Base-by-base conservation (phyloP, 2,329 filamentous ascomycete genomes). In the Capronia epimyces region DNA sequence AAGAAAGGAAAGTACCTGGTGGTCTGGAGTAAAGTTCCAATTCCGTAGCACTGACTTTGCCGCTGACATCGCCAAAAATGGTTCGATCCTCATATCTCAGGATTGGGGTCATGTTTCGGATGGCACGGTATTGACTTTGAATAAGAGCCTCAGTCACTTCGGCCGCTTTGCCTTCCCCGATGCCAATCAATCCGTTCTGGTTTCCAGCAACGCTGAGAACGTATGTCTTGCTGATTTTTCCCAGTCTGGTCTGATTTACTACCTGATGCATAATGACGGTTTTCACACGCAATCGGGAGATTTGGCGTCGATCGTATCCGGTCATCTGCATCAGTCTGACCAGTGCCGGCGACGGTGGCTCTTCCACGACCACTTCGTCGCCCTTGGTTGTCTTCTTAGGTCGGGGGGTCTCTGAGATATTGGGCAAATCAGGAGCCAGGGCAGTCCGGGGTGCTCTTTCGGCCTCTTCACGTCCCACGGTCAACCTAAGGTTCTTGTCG, bases 31-130 rank as follows among this genome's bases (percentile, higher is more conserved):
- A 86, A 61, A 98, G 75, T 71, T 88, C 78, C 60, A 98, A 82
- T 55, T 93, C 80, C 5, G 86, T 88, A n/a, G 87, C 93, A 51
- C 88, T 88, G 27, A 95, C 80, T 76, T 98, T 98, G 62, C 76
- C 82, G 69, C 82, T 78, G 34, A 95, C 80, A 57, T 89, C 82
- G 50, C 93, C 93, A 71, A 80, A 97, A 46, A 95, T 93, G 10
- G 93, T 98, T 56, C 93, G 78, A 63, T 89, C 79, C 75, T 98
- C 93, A 66, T 97, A 98, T 51, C 91, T 78, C 43, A 83, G 81
- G 49, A 98, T 82, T n/a, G 93, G 90, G 73, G 82, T 81, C 87
- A 98, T 89, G 75, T 93, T 96, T 64, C 86, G 78, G 61, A 97
- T 87, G 20, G 93, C 91, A 58, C 84, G 77, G 71, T 89, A 81